phyloP scores from a whole-genome alignment of 495 filamentous ascomycete genomes.

The Talaromyces trachyspermus region DNA sequence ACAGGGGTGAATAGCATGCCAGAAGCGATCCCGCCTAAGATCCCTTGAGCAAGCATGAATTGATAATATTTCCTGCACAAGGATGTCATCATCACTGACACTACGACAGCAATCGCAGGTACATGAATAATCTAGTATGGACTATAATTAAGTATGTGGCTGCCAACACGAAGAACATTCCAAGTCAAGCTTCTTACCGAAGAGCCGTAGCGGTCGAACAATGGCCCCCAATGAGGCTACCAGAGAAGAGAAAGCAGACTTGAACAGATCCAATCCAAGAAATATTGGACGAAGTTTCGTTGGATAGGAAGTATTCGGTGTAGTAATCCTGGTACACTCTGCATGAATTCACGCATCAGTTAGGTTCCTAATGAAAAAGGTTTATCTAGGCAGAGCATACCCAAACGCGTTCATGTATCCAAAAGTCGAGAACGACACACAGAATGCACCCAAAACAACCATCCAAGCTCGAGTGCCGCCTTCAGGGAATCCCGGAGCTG shows the following conservation, averaged over 20 bases:
- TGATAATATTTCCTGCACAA: conserved; percentile 48
- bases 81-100: conserved; percentile 39
- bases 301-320: background rate
- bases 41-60: conserved; percentile 48
- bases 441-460: conserved; percentile 49
- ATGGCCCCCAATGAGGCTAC: conserved; percentile 36
- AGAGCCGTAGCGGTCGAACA: conserved; percentile 12
- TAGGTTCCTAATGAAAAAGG: conserved; percentile 20
- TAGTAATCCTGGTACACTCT: conserved; percentile 10
- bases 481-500: conserved; percentile 37
- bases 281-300: conserved; percentile 33
- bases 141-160: conserved; percentile 4
- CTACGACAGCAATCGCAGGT: conserved; percentile 9
- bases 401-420: conserved; percentile 16
- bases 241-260: conserved; percentile 35
- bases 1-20: conserved; percentile 40
- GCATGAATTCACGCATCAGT: conserved; percentile 14
- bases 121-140: conserved; percentile 8
- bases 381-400: conserved; percentile 62
- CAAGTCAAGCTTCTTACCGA: conserved; percentile 3
- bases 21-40: conserved; percentile 37
- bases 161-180: background rate
- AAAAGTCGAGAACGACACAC: conserved; percentile 45
- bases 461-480: conserved; percentile 48
- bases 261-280: conserved; percentile 49